Evolutionary conservation across 2,329 filamentous ascomycete genomes (phyloP).

Genomic region (Rhinocladiella mackenziei): DNA sequence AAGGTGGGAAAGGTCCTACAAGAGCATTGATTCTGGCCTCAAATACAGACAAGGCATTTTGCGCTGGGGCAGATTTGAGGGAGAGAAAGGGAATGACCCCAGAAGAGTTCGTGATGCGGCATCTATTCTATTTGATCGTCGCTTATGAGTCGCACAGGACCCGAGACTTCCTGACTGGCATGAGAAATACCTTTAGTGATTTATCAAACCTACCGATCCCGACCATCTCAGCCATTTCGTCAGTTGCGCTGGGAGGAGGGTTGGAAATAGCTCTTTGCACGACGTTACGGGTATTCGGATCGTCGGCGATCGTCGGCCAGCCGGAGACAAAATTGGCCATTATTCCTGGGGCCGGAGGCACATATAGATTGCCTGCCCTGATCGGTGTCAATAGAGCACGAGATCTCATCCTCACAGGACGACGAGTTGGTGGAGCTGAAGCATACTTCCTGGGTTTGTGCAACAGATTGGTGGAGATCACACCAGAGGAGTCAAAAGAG

Average conservation of each 20-base stretch:
- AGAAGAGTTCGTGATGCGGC: constrained; percentile 62
- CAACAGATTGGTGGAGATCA: constrained; percentile 81
- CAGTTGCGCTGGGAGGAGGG: constrained; percentile 83
- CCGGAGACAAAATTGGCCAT: constrained; percentile 93
- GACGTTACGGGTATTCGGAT: constrained; percentile 80
- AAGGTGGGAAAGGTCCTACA: constrained; percentile 58
- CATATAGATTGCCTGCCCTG: constrained; percentile 75
- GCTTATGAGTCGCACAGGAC: constrained; percentile 54
- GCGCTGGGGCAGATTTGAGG: constrained; percentile 90
- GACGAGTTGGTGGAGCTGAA: constrained; percentile 76
- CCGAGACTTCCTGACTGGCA: constrained; percentile 67
- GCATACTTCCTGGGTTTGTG: constrained; percentile 89
- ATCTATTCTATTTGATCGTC: not conserved
- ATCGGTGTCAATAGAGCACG: constrained; percentile 78
- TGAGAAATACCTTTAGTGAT: constrained; percentile 70
- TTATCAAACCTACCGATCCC: constrained; percentile 77
- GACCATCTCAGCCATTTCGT: constrained; percentile 82
- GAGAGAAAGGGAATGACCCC: constrained; percentile 72
- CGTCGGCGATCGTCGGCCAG: constrained; percentile 71
- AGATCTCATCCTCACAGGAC: constrained; percentile 84
- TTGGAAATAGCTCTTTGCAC: constrained; percentile 89
- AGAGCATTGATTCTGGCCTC: constrained; percentile 79
- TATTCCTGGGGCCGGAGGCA: constrained; percentile 90
- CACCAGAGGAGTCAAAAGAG: constrained; percentile 51
- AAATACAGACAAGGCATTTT: constrained; percentile 82